Percentiles rank a stretch among this genome's conserved stretches.
These are phyloP conservation scores for Pisolithus thermaeus DNA, from an alignment of 1,284 basidiomycete species.

Conservation along the genomic window DNA sequence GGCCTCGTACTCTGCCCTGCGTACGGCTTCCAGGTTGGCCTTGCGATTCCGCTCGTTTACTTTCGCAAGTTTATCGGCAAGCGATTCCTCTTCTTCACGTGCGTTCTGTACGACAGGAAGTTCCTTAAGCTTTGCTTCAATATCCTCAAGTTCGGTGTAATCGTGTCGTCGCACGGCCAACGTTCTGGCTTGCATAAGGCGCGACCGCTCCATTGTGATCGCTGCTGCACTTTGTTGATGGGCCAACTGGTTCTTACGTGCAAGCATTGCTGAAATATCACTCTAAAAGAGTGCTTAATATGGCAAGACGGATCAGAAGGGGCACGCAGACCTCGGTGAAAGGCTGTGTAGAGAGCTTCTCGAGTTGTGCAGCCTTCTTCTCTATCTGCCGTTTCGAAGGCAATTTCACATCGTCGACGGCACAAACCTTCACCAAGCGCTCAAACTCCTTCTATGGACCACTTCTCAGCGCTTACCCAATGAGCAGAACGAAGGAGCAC, in stretches of 20 bases:
- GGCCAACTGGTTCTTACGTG: slow-evolving; percentile 54
- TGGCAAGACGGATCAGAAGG: neutral
- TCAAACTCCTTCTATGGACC: slow-evolving; percentile 65
- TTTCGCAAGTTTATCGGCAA: slow-evolving; percentile 58
- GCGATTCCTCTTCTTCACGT: slow-evolving; percentile 34
- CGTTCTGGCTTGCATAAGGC: slow-evolving; percentile 60
- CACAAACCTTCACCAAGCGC: slow-evolving; percentile 46
- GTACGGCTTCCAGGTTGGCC: slow-evolving; percentile 73
- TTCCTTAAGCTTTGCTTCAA: slow-evolving; percentile 60
- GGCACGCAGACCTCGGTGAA: slow-evolving; percentile 64
- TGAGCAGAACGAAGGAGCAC: slow-evolving; percentile 18
- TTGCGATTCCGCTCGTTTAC: slow-evolving; percentile 87
- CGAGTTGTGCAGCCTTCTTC: slow-evolving; percentile 59
- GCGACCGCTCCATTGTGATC: slow-evolving; percentile 53
- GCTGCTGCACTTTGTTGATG: slow-evolving; percentile 37
- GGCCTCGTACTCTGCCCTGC: slow-evolving; percentile 68
- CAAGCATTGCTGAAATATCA: slow-evolving; percentile 69
- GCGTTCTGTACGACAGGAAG: slow-evolving; percentile 30
- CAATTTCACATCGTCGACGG: slow-evolving; percentile 54
- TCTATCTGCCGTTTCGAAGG: slow-evolving; percentile 64
- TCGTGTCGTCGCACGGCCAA: slow-evolving; percentile 72
- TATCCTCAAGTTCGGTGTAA: slow-evolving; percentile 46
- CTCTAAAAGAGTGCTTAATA: slow-evolving; percentile 34
- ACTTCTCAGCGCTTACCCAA: slow-evolving; percentile 8
- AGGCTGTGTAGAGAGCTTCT: slow-evolving; percentile 49